Base-by-base conservation (phyloP, 768 basidiomycete species). In the Gyrodon lividus region DNA sequence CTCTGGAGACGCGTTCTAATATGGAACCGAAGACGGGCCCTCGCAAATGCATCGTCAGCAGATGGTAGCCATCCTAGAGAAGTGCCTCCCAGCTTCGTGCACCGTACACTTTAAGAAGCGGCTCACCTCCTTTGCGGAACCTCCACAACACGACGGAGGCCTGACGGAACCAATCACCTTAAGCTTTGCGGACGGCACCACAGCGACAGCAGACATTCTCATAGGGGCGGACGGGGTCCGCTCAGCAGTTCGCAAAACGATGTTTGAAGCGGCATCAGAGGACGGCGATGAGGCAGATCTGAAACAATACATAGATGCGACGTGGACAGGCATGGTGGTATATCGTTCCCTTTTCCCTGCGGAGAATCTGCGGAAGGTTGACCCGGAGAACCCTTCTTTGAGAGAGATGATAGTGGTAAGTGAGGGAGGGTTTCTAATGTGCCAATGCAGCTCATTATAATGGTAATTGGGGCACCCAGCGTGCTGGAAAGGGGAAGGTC, bases 211-310 rank as follows among this genome's bases (percentile, higher is more conserved):
- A 8, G 72, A 80, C 44, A 55, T 79, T 14, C 70, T 79, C 5
- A 54, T 79, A 41, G 78, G 76, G 4, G 75, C 74, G 35, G 77
- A 78, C 53, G 78, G 78, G 4, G 67, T 79, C 19, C 67, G 60
- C 14, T 69, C 64, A 1, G 42, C 46, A 2, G 60, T 65, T 20
- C 69, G 68, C 26, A 60, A 54, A 26, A 48, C 47, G 1, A 58
- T 69, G 53, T 59, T 65, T 16, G 61, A 56, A 39, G 20, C 26
- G 13, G 41, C 41, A 37, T 62, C 55, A 2, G 57, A 53, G 5
- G n/a, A 28, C n/a, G 53, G 48, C 1, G 35, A 31, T 38, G 6
- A 38, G 10, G 8, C 23, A 0, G 43, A 63, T 23, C 16, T 59
- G 9, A 47, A 14, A 23, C 51, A 60, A 12, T 56, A 53, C 13